Evolutionary conservation across 345 rosid species (phyloP).

Genomic region (Microthlaspi erraticum): DNA sequence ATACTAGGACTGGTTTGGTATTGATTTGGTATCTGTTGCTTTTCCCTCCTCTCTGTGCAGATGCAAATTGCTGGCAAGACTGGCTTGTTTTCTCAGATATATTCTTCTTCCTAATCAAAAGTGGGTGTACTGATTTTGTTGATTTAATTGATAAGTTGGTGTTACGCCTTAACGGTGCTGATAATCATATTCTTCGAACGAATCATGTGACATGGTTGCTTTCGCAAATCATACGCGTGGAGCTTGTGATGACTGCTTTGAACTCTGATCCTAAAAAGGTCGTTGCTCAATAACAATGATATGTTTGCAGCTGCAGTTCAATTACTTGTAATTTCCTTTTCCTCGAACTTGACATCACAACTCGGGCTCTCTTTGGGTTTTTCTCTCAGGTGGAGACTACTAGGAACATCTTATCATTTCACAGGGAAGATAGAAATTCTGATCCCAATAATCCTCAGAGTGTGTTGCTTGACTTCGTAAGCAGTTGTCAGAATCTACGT

Average conservation of each 20-base stretch:
- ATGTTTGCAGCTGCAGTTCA: conserved; percentile 30
- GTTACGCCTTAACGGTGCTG: conserved; percentile 65
- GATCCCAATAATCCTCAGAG: conserved; percentile 95
- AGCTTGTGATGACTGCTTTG: conserved; percentile 82
- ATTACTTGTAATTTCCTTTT: conserved; percentile 8
- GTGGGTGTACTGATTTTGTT: conserved; percentile 93
- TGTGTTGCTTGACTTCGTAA: conserved; percentile 92
- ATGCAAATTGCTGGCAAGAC: conserved; percentile 95
- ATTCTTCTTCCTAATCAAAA: conserved; percentile 83
- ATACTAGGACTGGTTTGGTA: conserved; percentile 31
- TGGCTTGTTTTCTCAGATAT: conserved; percentile 98
- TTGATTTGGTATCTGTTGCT: conserved; percentile 37
- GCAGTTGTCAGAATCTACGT: conserved; percentile 95
- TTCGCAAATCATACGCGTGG: conserved; percentile 84
- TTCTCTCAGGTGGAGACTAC: conserved; percentile 84
- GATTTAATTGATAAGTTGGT: conserved; percentile 97
- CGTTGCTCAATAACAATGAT: conserved; percentile 15
- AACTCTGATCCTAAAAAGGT: conserved; percentile 88
- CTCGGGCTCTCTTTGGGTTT: conserved; percentile 39
- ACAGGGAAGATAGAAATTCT: conserved; percentile 81
- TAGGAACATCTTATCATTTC: conserved; percentile 87
- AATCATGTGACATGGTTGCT: conserved; percentile 99
- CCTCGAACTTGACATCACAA: conserved; percentile 32
- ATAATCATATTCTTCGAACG: conserved; percentile 83
- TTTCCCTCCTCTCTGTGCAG: conserved; percentile 55